These are phyloP conservation scores for Ustilago curta DNA, from an alignment of 1,284 basidiomycete species.

Conservation along the genomic window DNA sequence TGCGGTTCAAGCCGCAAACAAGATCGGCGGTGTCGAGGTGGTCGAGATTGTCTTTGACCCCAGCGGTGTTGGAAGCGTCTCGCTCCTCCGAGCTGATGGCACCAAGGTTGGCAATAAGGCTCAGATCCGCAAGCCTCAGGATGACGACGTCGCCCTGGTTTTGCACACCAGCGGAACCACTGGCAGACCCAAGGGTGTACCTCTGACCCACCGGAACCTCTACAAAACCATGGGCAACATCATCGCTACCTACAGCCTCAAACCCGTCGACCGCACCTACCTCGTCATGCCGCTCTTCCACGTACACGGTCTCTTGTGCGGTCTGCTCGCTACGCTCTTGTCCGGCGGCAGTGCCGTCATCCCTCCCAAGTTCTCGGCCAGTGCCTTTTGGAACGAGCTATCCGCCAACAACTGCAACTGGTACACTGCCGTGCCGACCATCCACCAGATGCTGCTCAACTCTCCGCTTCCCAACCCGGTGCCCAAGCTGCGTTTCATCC, in stretches of 20 bases:
- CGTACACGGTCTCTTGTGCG: constrained; percentile 77
- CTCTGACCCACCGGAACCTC: constrained; percentile 75
- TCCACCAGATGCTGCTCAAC: constrained; percentile 72
- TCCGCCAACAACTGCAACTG: constrained; percentile 56
- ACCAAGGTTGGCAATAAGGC: constrained; percentile 23
- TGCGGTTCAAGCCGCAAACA: constrained; percentile 54
- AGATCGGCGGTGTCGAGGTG: constrained; percentile 52
- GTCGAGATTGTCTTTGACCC: constrained; percentile 67
- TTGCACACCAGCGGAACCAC: constrained; percentile 77
- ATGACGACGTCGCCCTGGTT: constrained; percentile 72
- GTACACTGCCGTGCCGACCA: constrained; percentile 71
- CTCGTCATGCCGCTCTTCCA: constrained; percentile 80
- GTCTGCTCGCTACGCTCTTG: constrained; percentile 75
- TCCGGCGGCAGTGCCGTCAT: constrained; percentile 76
- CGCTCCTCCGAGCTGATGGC: constrained; percentile 48
- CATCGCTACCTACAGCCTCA: constrained; percentile 73
- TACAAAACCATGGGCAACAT: constrained; percentile 75
- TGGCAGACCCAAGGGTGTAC: constrained; percentile 74
- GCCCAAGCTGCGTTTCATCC: constrained; percentile 72
- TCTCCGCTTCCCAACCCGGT: constrained; percentile 67
- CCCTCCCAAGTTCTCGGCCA: constrained; percentile 75
- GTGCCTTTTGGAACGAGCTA: constrained; percentile 76
- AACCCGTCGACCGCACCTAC: constrained; percentile 70
- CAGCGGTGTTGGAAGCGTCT: constrained; percentile 35
- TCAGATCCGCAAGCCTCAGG: constrained; percentile 39